Evolutionary conservation across 257 asterid species (phyloP).

Genomic region (Gentiana straminea): DNA sequence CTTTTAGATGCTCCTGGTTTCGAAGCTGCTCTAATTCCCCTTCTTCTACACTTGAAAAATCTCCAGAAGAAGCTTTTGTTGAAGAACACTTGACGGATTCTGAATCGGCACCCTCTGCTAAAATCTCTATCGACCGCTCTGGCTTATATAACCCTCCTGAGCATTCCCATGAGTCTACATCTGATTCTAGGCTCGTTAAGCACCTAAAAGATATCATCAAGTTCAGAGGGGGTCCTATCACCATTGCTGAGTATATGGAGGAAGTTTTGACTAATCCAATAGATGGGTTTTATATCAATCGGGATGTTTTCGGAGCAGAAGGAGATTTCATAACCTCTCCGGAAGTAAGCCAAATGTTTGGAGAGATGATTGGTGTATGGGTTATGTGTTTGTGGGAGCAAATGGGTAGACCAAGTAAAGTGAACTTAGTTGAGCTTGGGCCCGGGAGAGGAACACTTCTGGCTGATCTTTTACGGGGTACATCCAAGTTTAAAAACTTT

Average conservation of each 20-base stretch:
- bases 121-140: slow-evolving; percentile 81
- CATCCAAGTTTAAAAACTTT: slow-evolving; percentile 69
- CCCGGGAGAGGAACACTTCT: slow-evolving; percentile 97
- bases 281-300: slow-evolving; percentile 79
- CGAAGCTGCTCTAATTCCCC: slow-evolving; percentile 27
- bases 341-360: slow-evolving; percentile 99
- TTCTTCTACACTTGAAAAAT: slow-evolving; percentile 24
- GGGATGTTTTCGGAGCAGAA: slow-evolving; percentile 85
- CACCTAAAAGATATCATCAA: slow-evolving; percentile 77
- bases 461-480: slow-evolving; percentile 96
- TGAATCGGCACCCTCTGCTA: slow-evolving; percentile 26
- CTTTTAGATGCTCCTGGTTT: not conserved
- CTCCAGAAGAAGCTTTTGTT: slow-evolving; percentile 36
- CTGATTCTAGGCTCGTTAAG: slow-evolving; percentile 76
- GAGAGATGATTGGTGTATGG: slow-evolving; percentile 99
- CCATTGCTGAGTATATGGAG: slow-evolving; percentile 96
- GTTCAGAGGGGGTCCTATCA: slow-evolving; percentile 98
- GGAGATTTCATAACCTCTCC: slow-evolving; percentile 98
- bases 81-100: slow-evolving; percentile 60
- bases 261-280: slow-evolving; percentile 92
- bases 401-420: slow-evolving; percentile 76
- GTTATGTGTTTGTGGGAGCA: slow-evolving; percentile 99
- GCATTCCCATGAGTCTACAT: slow-evolving; percentile 60
- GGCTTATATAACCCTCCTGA: slow-evolving; percentile 57
- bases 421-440: slow-evolving; percentile 91